Evolutionary conservation across 371 early-diverging fungal genomes (phyloP).

Genomic region (Syncephalis fuscata): DNA sequence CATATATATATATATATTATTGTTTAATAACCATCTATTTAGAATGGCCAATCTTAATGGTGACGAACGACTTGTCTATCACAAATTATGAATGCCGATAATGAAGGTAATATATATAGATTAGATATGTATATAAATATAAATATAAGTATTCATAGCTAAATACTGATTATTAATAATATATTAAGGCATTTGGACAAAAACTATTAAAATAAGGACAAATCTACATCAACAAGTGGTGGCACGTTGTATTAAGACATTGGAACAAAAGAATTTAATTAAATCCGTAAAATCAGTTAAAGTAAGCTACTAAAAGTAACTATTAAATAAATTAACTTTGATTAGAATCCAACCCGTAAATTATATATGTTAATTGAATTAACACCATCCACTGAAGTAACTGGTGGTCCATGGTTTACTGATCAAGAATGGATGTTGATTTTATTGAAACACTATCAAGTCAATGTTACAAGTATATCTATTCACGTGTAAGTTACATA

Average conservation of each 20-base stretch:
- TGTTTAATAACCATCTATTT: neutral
- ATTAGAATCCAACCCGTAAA: slow-evolving; percentile 68
- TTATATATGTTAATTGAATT: slow-evolving; percentile 87
- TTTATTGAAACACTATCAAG: slow-evolving; percentile 76
- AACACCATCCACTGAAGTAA: slow-evolving; percentile 82
- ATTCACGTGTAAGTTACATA: slow-evolving; percentile 39
- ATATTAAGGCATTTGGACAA: slow-evolving; percentile 64
- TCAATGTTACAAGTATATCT: slow-evolving; percentile 60
- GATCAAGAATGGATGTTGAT: slow-evolving; percentile 91
- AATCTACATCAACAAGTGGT: slow-evolving; percentile 73
- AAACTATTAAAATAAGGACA: slow-evolving; percentile 70
- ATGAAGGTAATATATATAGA: slow-evolving; percentile 28
- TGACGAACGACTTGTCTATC: slow-evolving; percentile 51
- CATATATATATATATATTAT: no score
- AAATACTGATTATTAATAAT: no score
- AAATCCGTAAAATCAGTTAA: slow-evolving; percentile 92
- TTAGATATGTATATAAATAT: neutral
- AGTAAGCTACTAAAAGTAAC: slow-evolving; percentile 13
- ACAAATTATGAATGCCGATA: slow-evolving; percentile 65
- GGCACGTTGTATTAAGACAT: slow-evolving; percentile 55
- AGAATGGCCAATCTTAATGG: slow-evolving; percentile 15
- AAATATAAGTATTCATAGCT: neutral
- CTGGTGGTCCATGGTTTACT: slow-evolving; percentile 96
- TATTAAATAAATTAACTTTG: no score
- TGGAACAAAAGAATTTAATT: slow-evolving; percentile 76